These are phyloP conservation scores for Hyaloraphidium curvatum DNA, from an alignment of 192 early-diverging fungal species.

Conservation along the genomic window DNA sequence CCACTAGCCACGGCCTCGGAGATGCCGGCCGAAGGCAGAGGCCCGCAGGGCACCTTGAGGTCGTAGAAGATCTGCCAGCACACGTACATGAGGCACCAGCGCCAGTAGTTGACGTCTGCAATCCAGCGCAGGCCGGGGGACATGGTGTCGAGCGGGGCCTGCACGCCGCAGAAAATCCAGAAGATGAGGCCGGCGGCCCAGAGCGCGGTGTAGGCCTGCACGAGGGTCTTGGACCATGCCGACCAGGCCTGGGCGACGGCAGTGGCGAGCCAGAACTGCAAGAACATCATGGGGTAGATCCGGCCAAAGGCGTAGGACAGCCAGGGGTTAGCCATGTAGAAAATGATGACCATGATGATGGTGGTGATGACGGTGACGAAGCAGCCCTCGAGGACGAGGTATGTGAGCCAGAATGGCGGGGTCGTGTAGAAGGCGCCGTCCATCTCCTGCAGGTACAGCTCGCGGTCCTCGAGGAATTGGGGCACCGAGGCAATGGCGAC, in stretches of 20 bases:
- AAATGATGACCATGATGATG: background rate
- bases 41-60: too few species aligned
- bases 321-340: background rate
- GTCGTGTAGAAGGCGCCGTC: background rate
- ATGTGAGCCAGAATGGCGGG: background rate
- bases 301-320: background rate
- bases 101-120: background rate
- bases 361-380: background rate
- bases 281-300: background rate
- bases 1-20: too few species aligned
- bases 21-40: too few species aligned
- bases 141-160: background rate
- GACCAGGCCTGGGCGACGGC: background rate
- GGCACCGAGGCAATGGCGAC: background rate
- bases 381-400: constrained; percentile 1
- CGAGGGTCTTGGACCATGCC: constrained; percentile 3
- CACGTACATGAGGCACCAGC: background rate
- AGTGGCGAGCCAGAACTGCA: background rate
- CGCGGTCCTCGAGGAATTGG: constrained; percentile 1
- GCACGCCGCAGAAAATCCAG: background rate
- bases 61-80: too few species aligned
- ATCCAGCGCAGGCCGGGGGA: background rate
- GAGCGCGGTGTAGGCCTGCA: constrained; percentile 1
- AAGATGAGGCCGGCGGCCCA: constrained; percentile 3
- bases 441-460: background rate